phyloP scores from a whole-genome alignment of 139 green algal genomes.

The Microglena sp. region DNA sequence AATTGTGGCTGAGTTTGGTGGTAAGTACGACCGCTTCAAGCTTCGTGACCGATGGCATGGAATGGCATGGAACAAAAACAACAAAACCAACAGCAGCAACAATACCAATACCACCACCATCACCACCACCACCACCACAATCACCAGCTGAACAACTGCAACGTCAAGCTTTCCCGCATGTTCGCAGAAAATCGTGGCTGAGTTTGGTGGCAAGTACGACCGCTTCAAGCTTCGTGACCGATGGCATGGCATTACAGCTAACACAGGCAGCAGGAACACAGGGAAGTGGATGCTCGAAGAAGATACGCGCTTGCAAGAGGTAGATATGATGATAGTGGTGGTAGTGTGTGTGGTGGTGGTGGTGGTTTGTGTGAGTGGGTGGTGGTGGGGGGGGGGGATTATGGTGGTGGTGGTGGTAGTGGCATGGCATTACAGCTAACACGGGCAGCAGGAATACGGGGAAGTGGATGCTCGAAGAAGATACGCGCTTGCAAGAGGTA shows the following conservation, averaged over 20 bases:
- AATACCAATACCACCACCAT: not conserved
- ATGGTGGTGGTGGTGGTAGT: no score
- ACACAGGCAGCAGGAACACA: not conserved
- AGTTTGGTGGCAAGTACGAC: constrained; percentile 21
- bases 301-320: constrained; percentile 16
- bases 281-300: constrained; percentile 16
- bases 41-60: constrained; percentile 29
- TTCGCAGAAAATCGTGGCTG: constrained; percentile 4
- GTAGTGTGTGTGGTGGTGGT: not conserved
- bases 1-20: constrained; percentile 12
- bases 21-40: constrained; percentile 23
- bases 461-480: constrained; percentile 14
- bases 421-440: constrained; percentile 16
- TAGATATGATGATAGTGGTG: not conserved
- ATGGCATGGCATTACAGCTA: constrained; percentile 19
- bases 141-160: not conserved
- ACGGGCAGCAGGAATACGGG: constrained; percentile 3
- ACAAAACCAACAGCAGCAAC: not conserved
- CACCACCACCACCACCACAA: not conserved
- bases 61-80: not conserved
- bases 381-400: not conserved
- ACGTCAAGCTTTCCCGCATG: not conserved
- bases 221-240: constrained; percentile 25
- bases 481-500: constrained; percentile 18
- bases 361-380: not conserved